Percentiles rank a stretch among this genome's conserved stretches.
Conservation (phyloP, 495 filamentous ascomycete genomes). For the Aspergillus indologenus region DNA sequence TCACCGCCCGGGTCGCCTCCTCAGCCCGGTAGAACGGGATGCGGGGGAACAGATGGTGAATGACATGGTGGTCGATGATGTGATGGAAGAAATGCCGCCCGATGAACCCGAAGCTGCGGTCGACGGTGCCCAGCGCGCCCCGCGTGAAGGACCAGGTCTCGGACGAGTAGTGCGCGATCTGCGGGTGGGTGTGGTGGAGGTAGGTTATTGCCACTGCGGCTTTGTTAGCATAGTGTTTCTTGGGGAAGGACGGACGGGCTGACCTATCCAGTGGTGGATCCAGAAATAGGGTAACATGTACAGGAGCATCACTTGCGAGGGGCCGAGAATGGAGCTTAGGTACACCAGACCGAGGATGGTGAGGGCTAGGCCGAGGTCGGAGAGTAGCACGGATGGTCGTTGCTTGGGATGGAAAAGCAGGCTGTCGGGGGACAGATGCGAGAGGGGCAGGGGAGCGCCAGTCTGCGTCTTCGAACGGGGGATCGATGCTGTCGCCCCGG, state of each 20-base stretch:
- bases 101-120: slow-evolving; percentile 83
- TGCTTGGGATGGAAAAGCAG: slow-evolving; percentile 60
- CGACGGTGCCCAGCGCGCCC: slow-evolving; percentile 79
- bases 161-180: slow-evolving; percentile 73
- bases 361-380: slow-evolving; percentile 52
- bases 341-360: slow-evolving; percentile 38
- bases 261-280: slow-evolving; percentile 58
- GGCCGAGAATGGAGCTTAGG: slow-evolving; percentile 40
- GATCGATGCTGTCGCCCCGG: too few relatives aligned
- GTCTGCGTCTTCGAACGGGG: slow-evolving; percentile 30
- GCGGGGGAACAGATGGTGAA: slow-evolving; percentile 73
- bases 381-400: slow-evolving; percentile 48
- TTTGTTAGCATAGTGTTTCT: too few relatives aligned
- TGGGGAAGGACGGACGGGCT: too few relatives aligned
- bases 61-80: slow-evolving; percentile 84
- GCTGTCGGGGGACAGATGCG: slow-evolving; percentile 57
- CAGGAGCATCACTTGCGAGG: slow-evolving; percentile 44
- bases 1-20: slow-evolving; percentile 4
- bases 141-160: slow-evolving; percentile 77
- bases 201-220: slow-evolving; percentile 70
- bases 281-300: slow-evolving; percentile 55
- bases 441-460: slow-evolving; percentile 38
- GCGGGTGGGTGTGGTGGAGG: slow-evolving; percentile 83
- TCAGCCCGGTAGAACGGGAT: slow-evolving; percentile 7
- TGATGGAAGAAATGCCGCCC: slow-evolving; percentile 80